phyloP scores from a whole-genome alignment of 2,329 filamentous ascomycete species.

The Penicillium frequentans region DNA sequence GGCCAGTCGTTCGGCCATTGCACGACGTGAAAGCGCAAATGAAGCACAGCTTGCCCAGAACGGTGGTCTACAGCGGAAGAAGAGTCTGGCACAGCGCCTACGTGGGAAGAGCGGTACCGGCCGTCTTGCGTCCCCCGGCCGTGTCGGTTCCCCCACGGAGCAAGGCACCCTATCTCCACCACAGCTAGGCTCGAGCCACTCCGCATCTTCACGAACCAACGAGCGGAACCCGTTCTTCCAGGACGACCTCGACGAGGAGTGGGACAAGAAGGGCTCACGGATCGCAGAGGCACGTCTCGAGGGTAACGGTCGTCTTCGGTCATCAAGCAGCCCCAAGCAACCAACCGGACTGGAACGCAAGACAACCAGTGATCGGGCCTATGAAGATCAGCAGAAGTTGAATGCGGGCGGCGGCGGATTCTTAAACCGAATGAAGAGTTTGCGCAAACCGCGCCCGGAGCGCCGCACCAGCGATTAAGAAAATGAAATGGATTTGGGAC shows the following conservation, averaged over 20 bases:
- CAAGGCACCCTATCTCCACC: conserved; percentile 21
- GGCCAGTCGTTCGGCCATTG: conserved; percentile 75
- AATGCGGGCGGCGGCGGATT: conserved; percentile 60
- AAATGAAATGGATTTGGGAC: neutral
- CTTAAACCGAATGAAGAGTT: conserved; percentile 75
- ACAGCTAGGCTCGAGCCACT: conserved; percentile 29
- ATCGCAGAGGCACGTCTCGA: conserved; percentile 51
- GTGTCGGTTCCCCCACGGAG: conserved; percentile 50
- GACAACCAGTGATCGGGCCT: conserved; percentile 57
- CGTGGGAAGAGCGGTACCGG: conserved; percentile 72
- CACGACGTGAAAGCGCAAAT: conserved; percentile 71
- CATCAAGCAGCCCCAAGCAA: conserved; percentile 62
- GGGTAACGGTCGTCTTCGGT: conserved; percentile 39
- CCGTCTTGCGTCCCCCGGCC: conserved; percentile 45
- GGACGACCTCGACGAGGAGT: conserved; percentile 74
- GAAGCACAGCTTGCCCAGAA: conserved; percentile 46
- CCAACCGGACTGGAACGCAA: conserved; percentile 60
- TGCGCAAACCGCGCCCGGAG: conserved; percentile 58
- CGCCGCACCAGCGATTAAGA: conserved; percentile 33
- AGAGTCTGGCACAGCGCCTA: conserved; percentile 90
- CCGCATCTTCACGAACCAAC: conserved; percentile 36
- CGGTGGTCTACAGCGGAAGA: conserved; percentile 78
- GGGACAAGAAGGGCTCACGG: conserved; percentile 62
- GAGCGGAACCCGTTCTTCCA: conserved; percentile 78
- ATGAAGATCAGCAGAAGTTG: conserved; percentile 42